Percentiles rank a stretch among this genome's conserved stretches.
These are phyloP conservation scores for Adansonia digitata DNA, from an alignment of 345 rosid genomes.

Conservation along the genomic window DNA sequence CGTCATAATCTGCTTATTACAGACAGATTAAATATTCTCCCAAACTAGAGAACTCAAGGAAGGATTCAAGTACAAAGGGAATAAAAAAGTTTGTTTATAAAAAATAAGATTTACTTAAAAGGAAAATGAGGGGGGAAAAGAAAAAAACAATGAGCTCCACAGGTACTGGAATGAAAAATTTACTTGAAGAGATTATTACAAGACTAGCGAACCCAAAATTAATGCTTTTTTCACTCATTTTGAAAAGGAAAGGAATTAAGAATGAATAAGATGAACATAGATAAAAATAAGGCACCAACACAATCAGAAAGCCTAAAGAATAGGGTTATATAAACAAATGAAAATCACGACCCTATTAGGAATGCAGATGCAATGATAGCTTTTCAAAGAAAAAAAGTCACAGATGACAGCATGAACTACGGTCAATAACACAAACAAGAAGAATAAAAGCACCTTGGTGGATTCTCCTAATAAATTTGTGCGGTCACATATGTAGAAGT, in stretches of 20 bases:
- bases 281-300: not conserved
- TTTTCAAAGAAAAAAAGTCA: not conserved
- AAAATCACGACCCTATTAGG: not conserved
- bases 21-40: not conserved
- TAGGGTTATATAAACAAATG: not conserved
- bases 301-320: not conserved
- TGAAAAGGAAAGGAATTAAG: not conserved
- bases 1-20: not conserved
- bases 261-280: not conserved
- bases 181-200: not conserved
- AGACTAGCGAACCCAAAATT: not conserved
- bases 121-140: not conserved
- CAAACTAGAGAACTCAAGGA: not conserved
- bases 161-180: not conserved
- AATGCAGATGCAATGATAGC: not conserved
- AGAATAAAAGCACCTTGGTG: constrained; percentile 50
- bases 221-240: not conserved
- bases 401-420: constrained; percentile 3
- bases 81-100: not conserved
- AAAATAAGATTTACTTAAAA: not conserved
- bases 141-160: not conserved
- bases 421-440: constrained; percentile 2
- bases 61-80: not conserved
- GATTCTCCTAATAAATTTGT: constrained; percentile 67
- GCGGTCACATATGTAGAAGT: constrained; percentile 82